Base-by-base conservation (phyloP, 2,329 filamentous ascomycete species). In the Scytalidium sp. region DNA sequence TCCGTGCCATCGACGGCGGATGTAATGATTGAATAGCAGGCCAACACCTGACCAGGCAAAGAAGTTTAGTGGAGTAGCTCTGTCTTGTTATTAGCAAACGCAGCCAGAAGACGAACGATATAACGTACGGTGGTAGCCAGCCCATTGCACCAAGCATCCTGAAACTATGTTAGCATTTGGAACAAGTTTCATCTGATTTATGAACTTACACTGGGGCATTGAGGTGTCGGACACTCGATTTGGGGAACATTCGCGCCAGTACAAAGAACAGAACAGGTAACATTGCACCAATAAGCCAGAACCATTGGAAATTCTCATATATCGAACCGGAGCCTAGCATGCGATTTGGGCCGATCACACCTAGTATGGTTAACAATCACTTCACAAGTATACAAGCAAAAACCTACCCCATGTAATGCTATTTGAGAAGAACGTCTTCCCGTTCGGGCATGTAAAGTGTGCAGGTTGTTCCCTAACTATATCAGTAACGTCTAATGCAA, bases 1-100 rank as follows among this genome's bases (percentile, higher is more conserved):
- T 20, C 70, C 76, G 53, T 80, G 81, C 65, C 81, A 75, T 15
- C 76, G 73, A 60, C 80, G 79, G 64, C 82, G 81, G 64, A 90
- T 79, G 60, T 72, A 75, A 65, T 80, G 81, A 66, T 90, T 85
- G 73, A 90, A 90, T 36, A 86, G 51, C 59, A 80, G 84, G 19
- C 87, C 87, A 3, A 89, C 82, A 50, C 85, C 70, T 19, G 82
- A 84, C 86, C 87, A 90, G n/a, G 79, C 77, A 27, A 87, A 78
- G 63, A 88, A 90, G 68, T 87, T 89, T 51, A 90, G 77, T 0
- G 86, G 85, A 0, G 85, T 87, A 3, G 87, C 87, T 0, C 50
- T 56, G 23, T 22, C 40, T 21, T 17, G 20, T 19, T 42, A 41
- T 41, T 43, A 15, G 19, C 21, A 13, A 23, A 19, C 4, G 27